Conservation (phyloP, 2,329 filamentous ascomycete genomes). For the Coniella lustricola region DNA sequence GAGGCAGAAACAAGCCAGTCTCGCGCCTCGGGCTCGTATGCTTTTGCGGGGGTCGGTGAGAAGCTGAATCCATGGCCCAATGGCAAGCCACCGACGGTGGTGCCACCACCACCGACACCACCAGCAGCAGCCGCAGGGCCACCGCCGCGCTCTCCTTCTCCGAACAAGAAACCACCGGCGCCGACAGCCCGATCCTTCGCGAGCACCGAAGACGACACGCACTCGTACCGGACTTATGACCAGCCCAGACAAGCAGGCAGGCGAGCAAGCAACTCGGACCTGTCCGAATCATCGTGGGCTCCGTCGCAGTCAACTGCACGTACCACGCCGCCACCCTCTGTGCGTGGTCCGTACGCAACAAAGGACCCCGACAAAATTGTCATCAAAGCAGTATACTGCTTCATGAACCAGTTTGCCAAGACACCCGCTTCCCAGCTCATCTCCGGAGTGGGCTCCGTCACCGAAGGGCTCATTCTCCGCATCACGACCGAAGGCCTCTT, state of each 20-base stretch:
- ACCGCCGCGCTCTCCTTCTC: slow-evolving; percentile 25
- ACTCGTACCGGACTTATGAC: slow-evolving; percentile 75
- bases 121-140: slow-evolving; percentile 27
- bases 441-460: slow-evolving; percentile 76
- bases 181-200: slow-evolving; percentile 51
- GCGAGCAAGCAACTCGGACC: slow-evolving; percentile 60
- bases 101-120: too few species aligned
- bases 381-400: slow-evolving; percentile 86
- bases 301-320: slow-evolving; percentile 75
- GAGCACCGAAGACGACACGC: slow-evolving; percentile 57
- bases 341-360: slow-evolving; percentile 72
- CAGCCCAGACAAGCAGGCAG: slow-evolving; percentile 50
- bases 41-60: slow-evolving; percentile 59
- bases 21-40: slow-evolving; percentile 48
- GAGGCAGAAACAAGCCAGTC: slow-evolving; percentile 26
- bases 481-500: slow-evolving; percentile 94
- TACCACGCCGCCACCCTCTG: slow-evolving; percentile 75
- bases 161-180: slow-evolving; percentile 34
- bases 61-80: slow-evolving; percentile 64
- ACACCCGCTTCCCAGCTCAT: slow-evolving; percentile 89
- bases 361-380: slow-evolving; percentile 94
- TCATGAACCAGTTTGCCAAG: slow-evolving; percentile 81
- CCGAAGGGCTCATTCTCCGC: slow-evolving; percentile 83
- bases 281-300: slow-evolving; percentile 82
- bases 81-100: slow-evolving; percentile 41